Evolutionary conservation across 2,329 filamentous ascomycete species (phyloP), one percentile per base, ranked within the genome.

Genomic region (Penicillium sp.): DNA sequence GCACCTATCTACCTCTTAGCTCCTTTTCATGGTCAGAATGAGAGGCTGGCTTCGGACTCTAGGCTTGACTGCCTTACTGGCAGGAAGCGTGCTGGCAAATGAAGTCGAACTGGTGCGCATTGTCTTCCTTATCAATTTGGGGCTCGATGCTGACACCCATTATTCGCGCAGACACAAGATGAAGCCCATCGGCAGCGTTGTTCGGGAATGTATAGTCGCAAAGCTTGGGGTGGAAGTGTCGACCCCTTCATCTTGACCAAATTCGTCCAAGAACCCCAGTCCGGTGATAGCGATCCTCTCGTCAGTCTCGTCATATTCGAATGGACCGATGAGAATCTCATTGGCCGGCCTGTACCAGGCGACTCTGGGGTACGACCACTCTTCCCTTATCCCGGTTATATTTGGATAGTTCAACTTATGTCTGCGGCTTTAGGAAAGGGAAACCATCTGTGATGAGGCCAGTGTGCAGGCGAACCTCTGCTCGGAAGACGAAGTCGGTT

Each of bases 221-320:
- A 82, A 63, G 79, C 85, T 44, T 97, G 91, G 91, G 88, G 88
- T 61, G 91, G 91, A 52, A 80, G 82, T 32, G 80, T 88, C 53
- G 88, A 96, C 60, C 91, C 91, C 19, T 95, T 88, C 72, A 95
- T 97, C 67, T 78, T 85, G 59, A 79, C 88, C 67, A 88, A 88
- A 65, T 94, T 95, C 63, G 72, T n/a, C 85, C 37, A 77, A 80
- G 69, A 79, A 61, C 72, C 78, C 51, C 77, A 79, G 29, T n/a
- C n/a, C n/a, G n/a, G n/a, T n/a, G 76, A 83, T 49, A 73, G 78
- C 40, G 85, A 95, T 66, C 85, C 87, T 6, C 75, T 88, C 37
- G 84, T 89, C 57, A 94, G 88, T 68, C 71, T 96, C 60, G 77
- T 95, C 45, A 84, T 98, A 56, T 98, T 95, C 68, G 91, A 98